Percentiles rank a stretch among this genome's conserved stretches.
These are phyloP conservation scores for Mycena sp. DNA, from an alignment of 1,284 basidiomycete species.

Conservation along the genomic window DNA sequence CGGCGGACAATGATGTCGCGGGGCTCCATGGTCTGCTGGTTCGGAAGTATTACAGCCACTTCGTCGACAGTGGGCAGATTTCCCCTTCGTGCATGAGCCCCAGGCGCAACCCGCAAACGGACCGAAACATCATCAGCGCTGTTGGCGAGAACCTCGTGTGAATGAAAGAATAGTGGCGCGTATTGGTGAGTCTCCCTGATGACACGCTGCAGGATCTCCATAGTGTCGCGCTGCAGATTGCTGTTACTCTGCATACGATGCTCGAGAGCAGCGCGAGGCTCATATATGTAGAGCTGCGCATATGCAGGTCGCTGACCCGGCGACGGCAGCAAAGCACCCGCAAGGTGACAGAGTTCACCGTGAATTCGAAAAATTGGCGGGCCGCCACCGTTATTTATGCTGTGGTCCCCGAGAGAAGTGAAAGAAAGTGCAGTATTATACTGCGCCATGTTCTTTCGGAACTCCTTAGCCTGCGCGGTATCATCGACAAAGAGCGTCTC, in stretches of 20 bases:
- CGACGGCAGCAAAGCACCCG: constrained; percentile 37
- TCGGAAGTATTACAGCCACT: constrained; percentile 49
- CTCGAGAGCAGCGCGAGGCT: constrained; percentile 37
- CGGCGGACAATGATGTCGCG: constrained; percentile 46
- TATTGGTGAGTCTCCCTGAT: constrained; percentile 42
- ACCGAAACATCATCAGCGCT: constrained; percentile 34
- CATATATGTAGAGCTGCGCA: constrained; percentile 45
- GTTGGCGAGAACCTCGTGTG: constrained; percentile 40
- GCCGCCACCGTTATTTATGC: constrained; percentile 16
- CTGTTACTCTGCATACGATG: constrained; percentile 26
- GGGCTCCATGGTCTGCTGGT: constrained; percentile 24
- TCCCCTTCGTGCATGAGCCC: constrained; percentile 41
- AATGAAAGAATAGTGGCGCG: constrained; percentile 41
- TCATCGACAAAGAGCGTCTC: constrained; percentile 30
- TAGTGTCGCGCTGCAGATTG: constrained; percentile 30
- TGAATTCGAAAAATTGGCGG: constrained; percentile 37
- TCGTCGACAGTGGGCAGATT: constrained; percentile 51
- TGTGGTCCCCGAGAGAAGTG: constrained; percentile 23
- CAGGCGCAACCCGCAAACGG: constrained; percentile 34
- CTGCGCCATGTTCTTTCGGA: constrained; percentile 25
- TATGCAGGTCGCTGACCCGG: constrained; percentile 32
- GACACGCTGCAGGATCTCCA: constrained; percentile 39
- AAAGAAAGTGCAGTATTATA: constrained; percentile 29
- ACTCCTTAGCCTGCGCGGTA: constrained; percentile 23
- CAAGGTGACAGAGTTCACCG: constrained; percentile 40